Percentiles rank a stretch among this genome's conserved stretches.
Conservation (phyloP, 2,329 filamentous ascomycete genomes). For the Phialophora macrospora region DNA sequence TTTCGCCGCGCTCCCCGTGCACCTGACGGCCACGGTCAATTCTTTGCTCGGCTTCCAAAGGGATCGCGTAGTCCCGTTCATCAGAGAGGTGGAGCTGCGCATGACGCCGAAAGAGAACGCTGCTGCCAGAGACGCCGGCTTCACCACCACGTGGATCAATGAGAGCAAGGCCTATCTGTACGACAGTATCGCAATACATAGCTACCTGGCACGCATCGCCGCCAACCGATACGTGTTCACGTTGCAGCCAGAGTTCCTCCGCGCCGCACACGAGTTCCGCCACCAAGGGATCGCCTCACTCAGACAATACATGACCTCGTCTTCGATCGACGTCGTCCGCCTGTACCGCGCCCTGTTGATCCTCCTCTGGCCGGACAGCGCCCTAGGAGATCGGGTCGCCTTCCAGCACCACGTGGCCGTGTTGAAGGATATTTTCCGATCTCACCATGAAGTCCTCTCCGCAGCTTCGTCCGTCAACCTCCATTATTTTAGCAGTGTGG, state of each 20-base stretch:
- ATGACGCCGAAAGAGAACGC: constrained; percentile 10
- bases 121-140: constrained; percentile 2
- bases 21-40: constrained; percentile 6
- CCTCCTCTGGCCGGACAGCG: constrained; percentile 20
- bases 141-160: constrained; percentile 14
- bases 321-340: constrained; percentile 7
- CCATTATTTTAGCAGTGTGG: constrained; percentile 15
- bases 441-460: constrained; percentile 8
- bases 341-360: constrained; percentile 23
- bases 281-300: constrained; percentile 8
- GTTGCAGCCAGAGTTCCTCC: constrained; percentile 5
- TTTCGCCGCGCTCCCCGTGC: background rate
- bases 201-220: constrained; percentile 23
- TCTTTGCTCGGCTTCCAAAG: constrained; percentile 19
- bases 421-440: constrained; percentile 15
- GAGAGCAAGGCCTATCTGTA: constrained; percentile 20
- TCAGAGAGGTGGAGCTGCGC: constrained; percentile 16
- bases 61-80: constrained; percentile 14
- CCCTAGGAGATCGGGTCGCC: constrained; percentile 10
- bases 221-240: constrained; percentile 15
- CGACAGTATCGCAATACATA: constrained; percentile 20
- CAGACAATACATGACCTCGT: constrained; percentile 12
- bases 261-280: constrained; percentile 4
- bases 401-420: constrained; percentile 8
- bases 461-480: constrained; percentile 15